Evolutionary conservation across 2,329 filamentous ascomycete genomes (phyloP), one percentile per base, ranked within the genome.

Genomic region (Trichoderma sp.): DNA sequence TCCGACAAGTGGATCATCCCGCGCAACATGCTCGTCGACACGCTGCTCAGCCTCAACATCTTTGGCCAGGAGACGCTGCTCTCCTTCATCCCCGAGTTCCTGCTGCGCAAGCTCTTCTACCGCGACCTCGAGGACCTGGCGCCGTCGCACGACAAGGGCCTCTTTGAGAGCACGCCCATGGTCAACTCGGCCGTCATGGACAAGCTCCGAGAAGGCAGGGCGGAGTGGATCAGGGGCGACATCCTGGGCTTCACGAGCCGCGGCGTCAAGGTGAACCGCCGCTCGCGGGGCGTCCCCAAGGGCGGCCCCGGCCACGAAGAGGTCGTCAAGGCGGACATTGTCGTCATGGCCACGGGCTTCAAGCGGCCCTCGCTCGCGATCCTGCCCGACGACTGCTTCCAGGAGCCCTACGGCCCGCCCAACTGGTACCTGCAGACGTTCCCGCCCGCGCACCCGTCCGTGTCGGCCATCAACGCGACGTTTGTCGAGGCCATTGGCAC

Each of bases 351-450:
- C 0, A 96, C 92, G 0, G 92, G 92, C 1, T 96, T 87, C 78
- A 84, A 91, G 71, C 84, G 92, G 0, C 92, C 92, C 0, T 85
- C 84, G 3, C 82, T 96, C 0, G 81, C 80, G 12, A 95, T 96
- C 75, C 80, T 96, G 0, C 92, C 92, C 0, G 78, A 86, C 0
- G 86, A 92, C 60, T 88, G 85, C 71, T 95, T 95, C 73, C 74
- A 85, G 10, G 85, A 90, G 67, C 88, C 90, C 0, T 96, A 95
- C 70, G 79, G 81, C 1, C 90, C 92, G 1, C 92, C 92, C 0
- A 93, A 92, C 74, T 96, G 92, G 92, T 96, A 95, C 70, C 83
- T 96, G 0, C 92, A 96, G 75, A 90, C 90, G 0, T 96, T 96
- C 77, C 92, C 92, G 5, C 90, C 92, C 0, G 76, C 80, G 3